phyloP scores from a whole-genome alignment of 1,284 basidiomycete genomes.

The Crocinoboletus sp. region DNA sequence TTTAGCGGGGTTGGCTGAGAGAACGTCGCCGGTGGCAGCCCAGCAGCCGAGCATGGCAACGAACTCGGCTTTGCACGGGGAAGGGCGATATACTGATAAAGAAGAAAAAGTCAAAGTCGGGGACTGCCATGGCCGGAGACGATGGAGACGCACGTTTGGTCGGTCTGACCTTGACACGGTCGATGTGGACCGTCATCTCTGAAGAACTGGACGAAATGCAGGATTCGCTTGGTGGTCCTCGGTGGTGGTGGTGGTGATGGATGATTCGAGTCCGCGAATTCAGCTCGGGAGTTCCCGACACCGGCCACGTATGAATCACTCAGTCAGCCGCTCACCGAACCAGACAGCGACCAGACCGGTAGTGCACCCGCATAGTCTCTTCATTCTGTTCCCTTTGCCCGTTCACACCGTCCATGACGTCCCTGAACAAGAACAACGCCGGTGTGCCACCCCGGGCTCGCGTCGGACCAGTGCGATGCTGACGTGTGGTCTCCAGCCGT shows the following conservation, averaged over 20 bases:
- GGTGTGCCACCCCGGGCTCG: constrained; percentile 40
- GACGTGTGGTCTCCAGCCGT: constrained; percentile 48
- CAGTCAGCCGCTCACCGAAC: background rate
- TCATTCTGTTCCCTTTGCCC: background rate
- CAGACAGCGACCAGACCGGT: constrained; percentile 3
- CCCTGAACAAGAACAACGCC: constrained; percentile 82
- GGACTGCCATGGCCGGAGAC: background rate
- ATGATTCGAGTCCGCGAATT: constrained; percentile 12
- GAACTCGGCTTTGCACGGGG: constrained; percentile 52
- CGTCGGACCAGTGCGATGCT: background rate
- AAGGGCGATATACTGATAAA: constrained; percentile 22
- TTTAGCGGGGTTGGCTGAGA: constrained; percentile 42
- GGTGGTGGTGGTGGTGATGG: too few relatives aligned
- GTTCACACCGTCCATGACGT: constrained; percentile 28
- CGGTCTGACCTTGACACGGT: constrained; percentile 77
- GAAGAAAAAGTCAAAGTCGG: background rate
- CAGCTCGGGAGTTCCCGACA: constrained; percentile 14
- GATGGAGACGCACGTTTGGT: constrained; percentile 54
- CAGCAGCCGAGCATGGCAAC: constrained; percentile 87
- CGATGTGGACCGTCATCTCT: constrained; percentile 60
- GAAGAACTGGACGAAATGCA: too few relatives aligned
- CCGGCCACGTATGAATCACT: constrained; percentile 10
- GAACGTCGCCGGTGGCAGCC: constrained; percentile 77
- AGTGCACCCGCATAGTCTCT: background rate
- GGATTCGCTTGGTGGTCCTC: too few relatives aligned